These are phyloP conservation scores for Aspergillus fischeri DNA, from an alignment of 2,329 filamentous ascomycete species.

Conservation along the genomic window DNA sequence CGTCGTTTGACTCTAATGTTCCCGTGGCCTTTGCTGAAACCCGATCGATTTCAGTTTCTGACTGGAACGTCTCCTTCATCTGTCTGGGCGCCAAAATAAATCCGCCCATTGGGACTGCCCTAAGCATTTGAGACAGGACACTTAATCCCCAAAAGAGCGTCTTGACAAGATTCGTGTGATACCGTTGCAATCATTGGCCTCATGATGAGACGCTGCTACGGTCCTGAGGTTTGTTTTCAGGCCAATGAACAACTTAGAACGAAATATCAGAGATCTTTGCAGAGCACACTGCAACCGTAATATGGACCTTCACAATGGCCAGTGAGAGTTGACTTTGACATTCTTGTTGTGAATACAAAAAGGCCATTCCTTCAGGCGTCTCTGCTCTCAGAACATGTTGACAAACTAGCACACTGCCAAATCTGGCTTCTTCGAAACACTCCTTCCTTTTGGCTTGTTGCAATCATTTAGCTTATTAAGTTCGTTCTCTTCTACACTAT, in stretches of 20 bases:
- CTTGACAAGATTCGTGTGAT: not conserved
- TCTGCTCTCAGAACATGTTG: not conserved
- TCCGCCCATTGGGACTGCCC: not conserved
- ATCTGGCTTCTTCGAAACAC: not conserved
- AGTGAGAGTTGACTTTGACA: not conserved
- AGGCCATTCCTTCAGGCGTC: not conserved
- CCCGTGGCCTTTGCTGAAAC: constrained; percentile 1
- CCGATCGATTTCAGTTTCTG: not conserved
- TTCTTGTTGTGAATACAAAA: not conserved
- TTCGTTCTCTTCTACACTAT: not conserved
- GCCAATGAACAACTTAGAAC: not conserved
- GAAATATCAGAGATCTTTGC: not conserved
- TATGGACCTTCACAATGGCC: not conserved
- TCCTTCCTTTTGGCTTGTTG: not conserved
- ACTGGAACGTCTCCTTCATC: not conserved
- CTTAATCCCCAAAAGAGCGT: not conserved
- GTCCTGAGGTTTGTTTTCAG: not conserved
- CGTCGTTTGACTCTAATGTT: not conserved
- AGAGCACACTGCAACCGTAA: not conserved
- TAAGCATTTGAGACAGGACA: not conserved
- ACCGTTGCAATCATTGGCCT: not conserved
- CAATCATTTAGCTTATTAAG: not conserved
- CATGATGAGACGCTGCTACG: not conserved
- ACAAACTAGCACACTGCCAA: not conserved
- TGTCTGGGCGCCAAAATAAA: not conserved